Percentiles rank a stretch among this genome's conserved stretches.
Evolutionary conservation across 208 protist species (phyloP).

Genomic region (Trypanosoma avium): DNA sequence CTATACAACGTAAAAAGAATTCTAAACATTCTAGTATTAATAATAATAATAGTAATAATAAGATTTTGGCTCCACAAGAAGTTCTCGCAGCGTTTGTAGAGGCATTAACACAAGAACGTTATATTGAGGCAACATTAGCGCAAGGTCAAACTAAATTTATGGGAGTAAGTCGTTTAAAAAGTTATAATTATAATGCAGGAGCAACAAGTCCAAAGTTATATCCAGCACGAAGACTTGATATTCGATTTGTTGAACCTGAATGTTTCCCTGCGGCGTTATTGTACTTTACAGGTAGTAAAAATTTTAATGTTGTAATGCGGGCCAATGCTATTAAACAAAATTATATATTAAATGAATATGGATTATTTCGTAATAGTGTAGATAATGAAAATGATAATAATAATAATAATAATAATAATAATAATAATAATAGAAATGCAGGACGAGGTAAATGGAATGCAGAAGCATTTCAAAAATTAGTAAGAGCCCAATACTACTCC

Average conservation of each 20-base stretch:
- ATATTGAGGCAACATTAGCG: conserved; percentile 81
- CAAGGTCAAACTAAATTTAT: conserved; percentile 89
- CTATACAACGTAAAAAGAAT: conserved; percentile 3
- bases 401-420: neutral
- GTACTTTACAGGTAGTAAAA: conserved; percentile 94
- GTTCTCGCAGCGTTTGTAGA: conserved; percentile 60
- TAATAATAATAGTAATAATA: neutral
- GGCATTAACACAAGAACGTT: conserved; percentile 60
- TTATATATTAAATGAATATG: conserved; percentile 88
- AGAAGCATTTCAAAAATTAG: conserved; percentile 67
- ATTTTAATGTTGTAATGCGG: conserved; percentile 93
- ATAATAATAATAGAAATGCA: conserved; percentile 9
- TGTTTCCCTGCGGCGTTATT: conserved; percentile 84
- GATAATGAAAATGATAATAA: neutral
- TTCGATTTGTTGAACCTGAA: conserved; percentile 80
- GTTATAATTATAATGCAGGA: conserved; percentile 30
- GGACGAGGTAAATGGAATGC: conserved; percentile 28
- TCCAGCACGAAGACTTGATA: conserved; percentile 76
- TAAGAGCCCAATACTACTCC: conserved; percentile 60
- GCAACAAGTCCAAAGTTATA: conserved; percentile 34
- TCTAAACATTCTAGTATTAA: neutral
- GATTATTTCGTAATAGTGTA: conserved; percentile 60
- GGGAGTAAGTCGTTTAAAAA: conserved; percentile 79
- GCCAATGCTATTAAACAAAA: conserved; percentile 77
- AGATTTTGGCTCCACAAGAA: conserved; percentile 29